Conservation (phyloP, 2,329 filamentous ascomycete species). For the Aspergillus flavus region DNA sequence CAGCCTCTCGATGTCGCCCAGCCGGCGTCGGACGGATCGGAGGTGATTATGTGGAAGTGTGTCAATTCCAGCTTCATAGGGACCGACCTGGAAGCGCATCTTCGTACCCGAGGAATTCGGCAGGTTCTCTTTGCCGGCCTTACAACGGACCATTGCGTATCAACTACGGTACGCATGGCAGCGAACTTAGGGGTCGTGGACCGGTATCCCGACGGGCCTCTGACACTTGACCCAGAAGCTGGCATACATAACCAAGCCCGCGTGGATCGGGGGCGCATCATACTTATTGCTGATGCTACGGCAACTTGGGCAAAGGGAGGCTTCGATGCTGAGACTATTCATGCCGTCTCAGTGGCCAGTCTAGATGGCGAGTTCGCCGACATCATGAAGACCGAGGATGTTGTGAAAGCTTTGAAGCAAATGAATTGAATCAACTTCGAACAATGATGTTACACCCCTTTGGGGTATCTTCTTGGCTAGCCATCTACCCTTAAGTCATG, state of each 20-base stretch:
- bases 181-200: constrained; percentile 50
- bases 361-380: constrained; percentile 51
- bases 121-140: constrained; percentile 48
- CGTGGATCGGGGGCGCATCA: constrained; percentile 36
- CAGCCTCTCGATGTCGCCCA: constrained; percentile 35
- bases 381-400: constrained; percentile 41
- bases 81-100: constrained; percentile 43
- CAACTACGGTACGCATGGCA: constrained; percentile 52
- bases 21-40: constrained; percentile 33
- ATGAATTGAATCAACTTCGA: constrained; percentile 2
- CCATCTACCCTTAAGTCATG: neutral
- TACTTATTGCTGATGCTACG: constrained; percentile 51
- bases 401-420: constrained; percentile 32
- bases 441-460: neutral
- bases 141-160: constrained; percentile 55
- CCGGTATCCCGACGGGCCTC: constrained; percentile 21
- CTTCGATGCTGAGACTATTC: constrained; percentile 51
- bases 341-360: constrained; percentile 49
- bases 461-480: neutral
- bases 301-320: constrained; percentile 48
- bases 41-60: constrained; percentile 46
- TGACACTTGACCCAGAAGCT: constrained; percentile 2
- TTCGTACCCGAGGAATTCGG: constrained; percentile 37
- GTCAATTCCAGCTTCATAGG: constrained; percentile 54
- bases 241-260: constrained; percentile 19